phyloP scores from a whole-genome alignment of 768 basidiomycete genomes.

The Tulasnella sp. region DNA sequence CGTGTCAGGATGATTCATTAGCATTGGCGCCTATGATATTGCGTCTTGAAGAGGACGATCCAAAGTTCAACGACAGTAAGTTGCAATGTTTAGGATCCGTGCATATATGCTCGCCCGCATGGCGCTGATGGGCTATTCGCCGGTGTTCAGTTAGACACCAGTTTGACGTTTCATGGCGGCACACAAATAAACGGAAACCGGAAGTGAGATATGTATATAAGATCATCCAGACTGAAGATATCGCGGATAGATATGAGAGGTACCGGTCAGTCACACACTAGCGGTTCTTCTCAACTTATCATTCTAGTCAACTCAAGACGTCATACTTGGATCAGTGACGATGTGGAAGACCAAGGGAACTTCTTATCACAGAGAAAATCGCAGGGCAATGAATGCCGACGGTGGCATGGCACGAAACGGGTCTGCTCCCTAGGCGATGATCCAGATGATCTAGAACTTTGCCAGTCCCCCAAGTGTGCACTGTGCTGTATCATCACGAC shows the following conservation, averaged over 20 bases:
- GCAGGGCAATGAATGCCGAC: not conserved
- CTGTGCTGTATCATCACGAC: not conserved
- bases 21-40: not conserved
- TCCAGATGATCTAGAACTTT: not conserved
- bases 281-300: not conserved
- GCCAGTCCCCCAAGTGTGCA: not conserved
- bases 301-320: too few species aligned
- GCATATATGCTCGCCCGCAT: not conserved
- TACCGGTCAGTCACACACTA: not conserved
- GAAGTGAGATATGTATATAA: not conserved
- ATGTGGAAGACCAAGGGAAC: not conserved
- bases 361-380: not conserved
- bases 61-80: not conserved
- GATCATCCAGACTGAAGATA: not conserved
- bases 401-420: constrained; percentile 1
- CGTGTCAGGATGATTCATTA: not conserved
- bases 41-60: not conserved
- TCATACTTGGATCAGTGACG: not conserved
- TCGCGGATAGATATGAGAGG: not conserved
- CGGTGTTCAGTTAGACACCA: not conserved
- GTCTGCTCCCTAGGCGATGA: not conserved
- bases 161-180: not conserved
- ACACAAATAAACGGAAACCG: not conserved
- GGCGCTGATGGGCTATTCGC: too few species aligned
- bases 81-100: not conserved